A percentile compares a stretch with the other conserved stretches of the same genome.
Evolutionary conservation across 106 monocot species (phyloP).

Genomic region (Agapanthus africanus): DNA sequence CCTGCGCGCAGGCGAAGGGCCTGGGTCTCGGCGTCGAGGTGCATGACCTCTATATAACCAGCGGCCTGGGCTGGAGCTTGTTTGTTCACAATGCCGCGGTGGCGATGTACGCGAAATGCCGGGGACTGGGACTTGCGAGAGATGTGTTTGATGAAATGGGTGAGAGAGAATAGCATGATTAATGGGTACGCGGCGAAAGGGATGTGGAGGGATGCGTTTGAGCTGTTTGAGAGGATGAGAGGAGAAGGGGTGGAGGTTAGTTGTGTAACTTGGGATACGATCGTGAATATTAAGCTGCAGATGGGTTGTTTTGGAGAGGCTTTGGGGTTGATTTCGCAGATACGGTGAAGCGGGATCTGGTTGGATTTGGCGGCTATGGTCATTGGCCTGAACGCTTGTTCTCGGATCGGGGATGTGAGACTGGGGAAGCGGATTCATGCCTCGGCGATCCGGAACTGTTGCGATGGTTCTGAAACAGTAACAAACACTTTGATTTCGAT

Average conservation of each 20-base stretch:
- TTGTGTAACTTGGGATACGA: conserved; percentile 36
- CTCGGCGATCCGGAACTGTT: conserved; percentile 13
- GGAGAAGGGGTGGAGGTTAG: conserved; percentile 18
- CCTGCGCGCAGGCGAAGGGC: conserved; percentile 46
- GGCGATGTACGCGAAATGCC: conserved; percentile 55
- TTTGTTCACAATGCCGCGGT: conserved; percentile 54
- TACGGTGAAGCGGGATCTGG: conserved; percentile 10
- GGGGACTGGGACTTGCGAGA: conserved; percentile 32
- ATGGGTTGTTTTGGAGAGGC: conserved; percentile 25
- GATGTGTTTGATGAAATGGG: conserved; percentile 68
- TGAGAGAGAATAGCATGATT: conserved; percentile 45
- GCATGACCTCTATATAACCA: neutral
- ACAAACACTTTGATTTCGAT: conserved; percentile 52
- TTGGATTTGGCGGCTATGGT: conserved; percentile 35
- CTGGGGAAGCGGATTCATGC: conserved; percentile 55
- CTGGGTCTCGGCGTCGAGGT: conserved; percentile 30
- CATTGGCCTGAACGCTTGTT: conserved; percentile 41
- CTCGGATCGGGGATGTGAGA: conserved; percentile 14
- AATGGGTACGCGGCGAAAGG: conserved; percentile 33
- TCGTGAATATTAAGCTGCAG: conserved; percentile 24
- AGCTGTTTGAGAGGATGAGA: conserved; percentile 30
- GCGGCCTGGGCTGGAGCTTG: conserved; percentile 14
- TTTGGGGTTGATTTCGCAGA: conserved; percentile 34
- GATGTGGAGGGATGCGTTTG: conserved; percentile 42
- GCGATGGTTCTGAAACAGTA: conserved; percentile 19